These are phyloP conservation scores for Thraustochytrium sp. DNA, from an alignment of 352 stramenopile species.

Conservation along the genomic window DNA sequence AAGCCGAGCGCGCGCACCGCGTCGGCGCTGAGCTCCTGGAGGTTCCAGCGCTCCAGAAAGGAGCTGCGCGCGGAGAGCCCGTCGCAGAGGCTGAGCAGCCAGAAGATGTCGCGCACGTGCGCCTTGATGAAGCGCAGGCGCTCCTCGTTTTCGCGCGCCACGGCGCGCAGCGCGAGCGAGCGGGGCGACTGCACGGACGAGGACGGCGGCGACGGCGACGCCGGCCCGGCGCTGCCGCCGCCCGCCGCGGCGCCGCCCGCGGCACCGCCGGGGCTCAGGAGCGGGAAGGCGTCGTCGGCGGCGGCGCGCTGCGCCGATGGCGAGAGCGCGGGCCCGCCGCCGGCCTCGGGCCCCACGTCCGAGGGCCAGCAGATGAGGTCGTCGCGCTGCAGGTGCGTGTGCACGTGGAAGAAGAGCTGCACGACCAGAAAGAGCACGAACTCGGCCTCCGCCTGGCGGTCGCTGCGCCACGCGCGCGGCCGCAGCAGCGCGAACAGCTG, in stretches of 20 bases:
- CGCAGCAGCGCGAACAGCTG: not conserved
- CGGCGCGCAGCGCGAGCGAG: not conserved
- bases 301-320: no score
- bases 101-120: slow-evolving; percentile 18
- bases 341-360: not conserved
- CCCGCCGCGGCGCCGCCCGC: no score
- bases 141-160: not conserved
- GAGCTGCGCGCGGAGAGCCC: not conserved
- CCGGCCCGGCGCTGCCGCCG: not conserved
- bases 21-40: not conserved
- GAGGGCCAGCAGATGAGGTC: slow-evolving; percentile 19
- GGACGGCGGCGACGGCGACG: not conserved
- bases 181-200: not conserved
- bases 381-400: not conserved
- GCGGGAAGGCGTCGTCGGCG: no score
- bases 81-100: slow-evolving; percentile 18
- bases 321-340: not conserved
- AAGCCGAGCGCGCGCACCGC: not conserved
- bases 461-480: not conserved
- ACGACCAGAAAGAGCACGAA: slow-evolving; percentile 21
- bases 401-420: not conserved
- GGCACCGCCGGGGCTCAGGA: no score
- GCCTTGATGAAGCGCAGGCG: not conserved
- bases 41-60: slow-evolving; percentile 10
- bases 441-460: not conserved